phyloP scores from a whole-genome alignment of 169 alveolate genomes.

The Plasmodium adleri region DNA sequence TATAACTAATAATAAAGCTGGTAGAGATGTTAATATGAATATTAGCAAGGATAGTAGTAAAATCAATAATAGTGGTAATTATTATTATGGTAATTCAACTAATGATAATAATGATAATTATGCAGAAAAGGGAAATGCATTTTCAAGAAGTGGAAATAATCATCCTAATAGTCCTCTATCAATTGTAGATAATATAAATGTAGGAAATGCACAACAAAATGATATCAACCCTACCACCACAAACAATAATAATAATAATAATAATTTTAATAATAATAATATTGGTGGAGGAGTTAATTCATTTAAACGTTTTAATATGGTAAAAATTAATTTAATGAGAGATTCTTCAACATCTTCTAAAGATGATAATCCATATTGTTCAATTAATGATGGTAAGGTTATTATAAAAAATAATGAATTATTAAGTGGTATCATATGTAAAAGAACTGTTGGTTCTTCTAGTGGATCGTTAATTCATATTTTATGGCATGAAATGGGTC shows the following conservation, averaged over 20 bases:
- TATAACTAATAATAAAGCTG: constrained; percentile 33
- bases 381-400: constrained; percentile 85
- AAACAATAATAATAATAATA: neutral
- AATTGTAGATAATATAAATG: constrained; percentile 17
- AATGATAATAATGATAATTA: constrained; percentile 53
- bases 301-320: constrained; percentile 76
- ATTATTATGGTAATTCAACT: neutral
- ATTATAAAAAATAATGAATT: constrained; percentile 97
- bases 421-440: constrained; percentile 97
- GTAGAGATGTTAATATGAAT: constrained; percentile 54
- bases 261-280: neutral
- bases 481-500: constrained; percentile 98
- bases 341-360: constrained; percentile 79
- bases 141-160: neutral
- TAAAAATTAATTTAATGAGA: constrained; percentile 76
- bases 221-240: neutral
- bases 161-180: constrained; percentile 54
- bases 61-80: constrained; percentile 15
- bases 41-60: constrained; percentile 67
- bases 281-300: constrained; percentile 84
- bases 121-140: constrained; percentile 5
- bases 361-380: constrained; percentile 82
- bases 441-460: constrained; percentile 97
- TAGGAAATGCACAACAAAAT: neutral
- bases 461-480: constrained; percentile 98